A percentile compares a stretch with the other conserved stretches of the same genome.
phyloP scores from a whole-genome alignment of 1,284 basidiomycete genomes.

The Polyporus tsugae region DNA sequence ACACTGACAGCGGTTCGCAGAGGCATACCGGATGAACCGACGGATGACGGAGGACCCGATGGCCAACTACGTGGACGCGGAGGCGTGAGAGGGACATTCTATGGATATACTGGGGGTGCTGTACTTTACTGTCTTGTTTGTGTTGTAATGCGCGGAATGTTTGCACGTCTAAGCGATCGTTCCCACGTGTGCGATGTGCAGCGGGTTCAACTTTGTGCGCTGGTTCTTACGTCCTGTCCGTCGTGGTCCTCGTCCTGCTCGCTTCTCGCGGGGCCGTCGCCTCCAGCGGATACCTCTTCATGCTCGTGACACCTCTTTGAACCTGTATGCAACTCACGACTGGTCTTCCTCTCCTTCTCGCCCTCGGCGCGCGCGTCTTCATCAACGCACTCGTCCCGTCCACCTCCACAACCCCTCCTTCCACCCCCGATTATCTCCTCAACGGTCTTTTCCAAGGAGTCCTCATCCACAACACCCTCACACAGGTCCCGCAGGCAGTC shows the following conservation, averaged over 20 bases:
- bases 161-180: background rate
- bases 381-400: slow-evolving; percentile 56
- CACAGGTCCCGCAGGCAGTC: slow-evolving; percentile 59
- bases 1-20: slow-evolving; percentile 49
- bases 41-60: slow-evolving; percentile 85
- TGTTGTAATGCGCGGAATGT: slow-evolving; percentile 24
- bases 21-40: slow-evolving; percentile 84
- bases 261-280: slow-evolving; percentile 34
- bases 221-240: slow-evolving; percentile 18
- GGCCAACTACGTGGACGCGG: slow-evolving; percentile 81
- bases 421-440: slow-evolving; percentile 67
- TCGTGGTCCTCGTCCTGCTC: slow-evolving; percentile 33
- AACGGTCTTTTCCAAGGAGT: slow-evolving; percentile 79
- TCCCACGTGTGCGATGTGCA: slow-evolving; percentile 29
- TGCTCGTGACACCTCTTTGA: slow-evolving; percentile 35
- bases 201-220: slow-evolving; percentile 17
- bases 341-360: slow-evolving; percentile 54
- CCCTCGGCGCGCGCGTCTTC: slow-evolving; percentile 73
- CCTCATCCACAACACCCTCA: slow-evolving; percentile 70
- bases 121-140: slow-evolving; percentile 31
- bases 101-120: slow-evolving; percentile 24
- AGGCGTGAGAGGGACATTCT: slow-evolving; percentile 41
- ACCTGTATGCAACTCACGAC: slow-evolving; percentile 49
- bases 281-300: slow-evolving; percentile 34
- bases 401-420: slow-evolving; percentile 43